Conservation (phyloP, 2,329 filamentous ascomycete genomes). For the Aspergillus viridinutans region DNA sequence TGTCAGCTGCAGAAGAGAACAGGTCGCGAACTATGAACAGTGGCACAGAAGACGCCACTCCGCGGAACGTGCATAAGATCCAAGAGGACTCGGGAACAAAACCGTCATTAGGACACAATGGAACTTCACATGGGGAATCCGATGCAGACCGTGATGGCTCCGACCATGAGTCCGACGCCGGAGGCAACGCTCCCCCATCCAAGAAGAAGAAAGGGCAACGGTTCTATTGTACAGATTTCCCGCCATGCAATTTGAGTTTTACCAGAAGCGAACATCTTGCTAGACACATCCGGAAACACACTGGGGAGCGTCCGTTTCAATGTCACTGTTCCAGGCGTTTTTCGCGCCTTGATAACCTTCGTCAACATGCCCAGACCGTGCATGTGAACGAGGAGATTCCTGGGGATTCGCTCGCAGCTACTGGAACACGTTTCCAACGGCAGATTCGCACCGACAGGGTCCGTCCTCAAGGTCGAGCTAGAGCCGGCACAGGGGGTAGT, state of each 20-base stretch:
- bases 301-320: constrained; percentile 91
- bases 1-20: constrained; percentile 32
- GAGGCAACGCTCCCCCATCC: constrained; percentile 61
- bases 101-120: constrained; percentile 46
- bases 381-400: constrained; percentile 98
- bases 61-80: constrained; percentile 37
- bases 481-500: constrained; percentile 73
- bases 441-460: constrained; percentile 86
- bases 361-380: constrained; percentile 95
- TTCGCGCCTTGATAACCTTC: constrained; percentile 87
- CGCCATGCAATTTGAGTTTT: constrained; percentile 90
- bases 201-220: constrained; percentile 97
- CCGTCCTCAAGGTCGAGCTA: constrained; percentile 67
- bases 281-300: constrained; percentile 96
- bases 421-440: constrained; percentile 84
- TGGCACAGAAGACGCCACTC: constrained; percentile 37
- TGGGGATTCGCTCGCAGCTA: constrained; percentile 85
- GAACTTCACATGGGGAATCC: constrained; percentile 73
- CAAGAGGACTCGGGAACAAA: constrained; percentile 45
- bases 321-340: constrained; percentile 93
- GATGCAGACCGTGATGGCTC: constrained; percentile 63
- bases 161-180: constrained; percentile 61
- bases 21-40: constrained; percentile 15
- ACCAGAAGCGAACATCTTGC: constrained; percentile 94
- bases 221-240: constrained; percentile 94